Evolutionary conservation across 2,329 filamentous ascomycete genomes (phyloP), one percentile per base, ranked within the genome.

Genomic region (Pseudogymnoascus sp.): DNA sequence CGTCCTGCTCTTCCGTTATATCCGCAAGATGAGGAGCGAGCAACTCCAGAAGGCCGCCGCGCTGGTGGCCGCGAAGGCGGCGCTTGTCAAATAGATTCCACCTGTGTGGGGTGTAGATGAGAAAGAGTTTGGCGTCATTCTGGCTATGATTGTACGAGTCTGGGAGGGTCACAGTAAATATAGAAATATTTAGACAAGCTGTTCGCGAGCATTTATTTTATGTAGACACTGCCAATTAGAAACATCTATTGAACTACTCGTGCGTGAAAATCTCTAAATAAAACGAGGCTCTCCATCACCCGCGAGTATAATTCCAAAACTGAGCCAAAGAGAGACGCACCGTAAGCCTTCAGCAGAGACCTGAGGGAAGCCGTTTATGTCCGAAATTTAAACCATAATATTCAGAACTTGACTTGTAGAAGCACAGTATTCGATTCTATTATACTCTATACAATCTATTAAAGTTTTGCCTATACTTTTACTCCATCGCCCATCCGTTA

Each of bases 1-100:
- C 73, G 80, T 97, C 66, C 78, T 96, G 28, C 82, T 99, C 60
- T 87, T 97, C 75, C 85, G 91, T 69, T 96, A 94, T 70, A 73
- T 97, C 62, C 84, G 86, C 68, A 84, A 86, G 68, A 70, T 95
- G 63, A 85, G 84, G 70, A 82, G 86, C 50, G 81, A 88, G 68
- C 87, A 89, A 73, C 78, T 96, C 47, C 82, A 84, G 67, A 89
- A 87, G 63, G 79, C 86, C 14, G 85, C 86, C 11, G 80, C 85
- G 60, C 70, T 85, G 61, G 85, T 88, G 8, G 84, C 87, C 4
- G 78, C 82, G 28, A 86, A 84, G 71, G 81, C 83, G 5, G 70
- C 72, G 23, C 42, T 73, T 18, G 59, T 72, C 12, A 73, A 70
- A 62, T 73, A 71, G 66, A 70, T 53, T 31, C 6, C 47, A 53